Conservation (phyloP, 2,329 filamentous ascomycete genomes). For the Orbilia brochopaga region DNA sequence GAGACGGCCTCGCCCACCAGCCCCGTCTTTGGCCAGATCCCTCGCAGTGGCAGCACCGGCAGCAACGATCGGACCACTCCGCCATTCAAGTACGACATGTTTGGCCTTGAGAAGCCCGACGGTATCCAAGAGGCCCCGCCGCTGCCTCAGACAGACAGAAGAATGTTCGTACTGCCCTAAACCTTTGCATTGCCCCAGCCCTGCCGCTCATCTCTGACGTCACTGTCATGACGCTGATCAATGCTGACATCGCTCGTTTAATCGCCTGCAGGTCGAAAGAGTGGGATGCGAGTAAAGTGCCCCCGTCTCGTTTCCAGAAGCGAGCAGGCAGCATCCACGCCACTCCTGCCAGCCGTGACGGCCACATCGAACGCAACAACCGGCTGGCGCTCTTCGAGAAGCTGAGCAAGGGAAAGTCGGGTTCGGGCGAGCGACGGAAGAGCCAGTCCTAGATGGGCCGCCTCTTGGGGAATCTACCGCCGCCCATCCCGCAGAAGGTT, state of each 20-base stretch:
- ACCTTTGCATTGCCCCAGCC: neutral
- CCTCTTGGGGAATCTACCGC: slow-evolving; percentile 44
- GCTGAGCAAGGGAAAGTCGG: slow-evolving; percentile 16
- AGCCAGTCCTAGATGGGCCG: slow-evolving; percentile 50
- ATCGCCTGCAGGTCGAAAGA: slow-evolving; percentile 52
- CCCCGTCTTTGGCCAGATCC: slow-evolving; percentile 26
- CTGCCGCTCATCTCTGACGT: slow-evolving; percentile 41
- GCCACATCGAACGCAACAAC: slow-evolving; percentile 68
- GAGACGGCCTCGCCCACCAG: slow-evolving; percentile 32
- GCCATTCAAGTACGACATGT: slow-evolving; percentile 49
- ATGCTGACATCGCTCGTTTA: slow-evolving; percentile 29
- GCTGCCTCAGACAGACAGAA: slow-evolving; percentile 18
- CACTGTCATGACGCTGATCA: slow-evolving; percentile 45
- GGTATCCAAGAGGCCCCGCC: slow-evolving; percentile 24
- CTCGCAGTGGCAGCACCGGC: slow-evolving; percentile 17
- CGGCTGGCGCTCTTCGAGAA: slow-evolving; percentile 68
- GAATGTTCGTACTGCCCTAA: slow-evolving; percentile 30
- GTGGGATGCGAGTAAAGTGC: slow-evolving; percentile 69
- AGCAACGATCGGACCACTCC: neutral
- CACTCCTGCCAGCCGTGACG: slow-evolving; percentile 70
- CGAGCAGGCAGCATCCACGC: slow-evolving; percentile 72
- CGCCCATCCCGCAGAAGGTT: slow-evolving; percentile 40
- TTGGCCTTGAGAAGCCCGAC: slow-evolving; percentile 26
- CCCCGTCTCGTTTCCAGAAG: slow-evolving; percentile 72
- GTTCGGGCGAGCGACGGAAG: slow-evolving; percentile 29